Base-by-base conservation (phyloP, 2,329 filamentous ascomycete genomes). In the Xylariales sp. region DNA sequence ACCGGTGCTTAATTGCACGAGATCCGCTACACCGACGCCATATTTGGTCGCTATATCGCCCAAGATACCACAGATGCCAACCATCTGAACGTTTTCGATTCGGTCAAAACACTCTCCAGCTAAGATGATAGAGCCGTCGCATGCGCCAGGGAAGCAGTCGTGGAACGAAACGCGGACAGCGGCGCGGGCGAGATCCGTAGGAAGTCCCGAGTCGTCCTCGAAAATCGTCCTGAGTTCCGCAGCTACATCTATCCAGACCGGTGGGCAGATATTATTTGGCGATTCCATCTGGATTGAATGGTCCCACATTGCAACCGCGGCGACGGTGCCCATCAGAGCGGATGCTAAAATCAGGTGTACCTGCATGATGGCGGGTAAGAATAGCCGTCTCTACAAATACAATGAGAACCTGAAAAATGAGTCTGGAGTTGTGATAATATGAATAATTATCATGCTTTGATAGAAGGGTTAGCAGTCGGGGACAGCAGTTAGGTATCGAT, bases 1-100 rank as follows among this genome's bases (percentile, higher is more conserved):
- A 55, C 54, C 53, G n/a, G 49, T 45, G 19, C 45, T 53, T 14
- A 57, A 48, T 24, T 57, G 53, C 18, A 57, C 55, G 33, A 53
- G 25, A 33, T 57, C 54, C 1, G 54, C 53, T 3, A 40, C 44
- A 19, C 54, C 48, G 33, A 56, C 53, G 19, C 40, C 37, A 34
- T 47, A 52, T 10, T 46, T 30, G 0, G 46, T 45, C 10, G 52
- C 52, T 32, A 41, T 54, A 12, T 47, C 44, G 6, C 47, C 43
- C 8, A 56, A 17, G 5, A 34, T 52, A 5, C 39, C 39, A 41
- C 54, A 57, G 20, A 53, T 53, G 20, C 31, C 37, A 7, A 48
- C 35, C 29, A 57, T 38, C 31, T 53, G 54, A 5, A 33, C 12
- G 36, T 57, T 57, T 37, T 56, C 53, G 6, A n/a, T 25, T 4